A percentile compares a stretch with the other conserved stretches of the same genome.
These are phyloP conservation scores for Darksidea phi DNA, from an alignment of 495 filamentous ascomycete genomes.

Conservation along the genomic window DNA sequence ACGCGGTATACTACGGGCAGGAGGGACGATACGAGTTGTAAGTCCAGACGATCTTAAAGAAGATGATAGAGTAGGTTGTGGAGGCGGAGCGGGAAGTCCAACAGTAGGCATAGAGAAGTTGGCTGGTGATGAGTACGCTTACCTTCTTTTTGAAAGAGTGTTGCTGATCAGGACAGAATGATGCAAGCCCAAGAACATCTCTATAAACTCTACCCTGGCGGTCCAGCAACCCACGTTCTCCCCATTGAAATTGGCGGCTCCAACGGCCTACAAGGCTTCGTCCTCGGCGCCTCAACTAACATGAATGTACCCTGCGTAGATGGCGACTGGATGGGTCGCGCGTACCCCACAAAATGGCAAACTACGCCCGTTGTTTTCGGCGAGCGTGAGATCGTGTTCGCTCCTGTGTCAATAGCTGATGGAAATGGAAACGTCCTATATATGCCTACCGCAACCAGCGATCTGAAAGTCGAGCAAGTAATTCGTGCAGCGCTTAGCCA, in stretches of 20 bases:
- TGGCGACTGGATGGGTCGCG: constrained; percentile 58
- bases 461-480: constrained; percentile 38
- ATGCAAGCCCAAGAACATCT: constrained; percentile 50
- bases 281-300: constrained; percentile 50
- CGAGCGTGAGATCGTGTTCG: constrained; percentile 51
- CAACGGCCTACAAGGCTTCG: constrained; percentile 56
- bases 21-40: constrained; percentile 50
- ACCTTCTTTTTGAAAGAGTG: not conserved
- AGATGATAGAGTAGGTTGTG: constrained; percentile 48
- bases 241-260: constrained; percentile 56
- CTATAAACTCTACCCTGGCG: constrained; percentile 42
- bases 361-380: constrained; percentile 56
- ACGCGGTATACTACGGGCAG: constrained; percentile 48
- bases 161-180: constrained; percentile 36
- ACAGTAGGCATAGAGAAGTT: constrained; percentile 55
- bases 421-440: constrained; percentile 52
- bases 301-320: constrained; percentile 55
- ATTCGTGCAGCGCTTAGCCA: constrained; percentile 36
- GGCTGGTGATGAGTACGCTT: constrained; percentile 47
- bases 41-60: constrained; percentile 42
- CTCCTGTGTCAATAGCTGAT: constrained; percentile 37
- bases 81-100: constrained; percentile 51
- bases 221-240: constrained; percentile 31
- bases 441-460: constrained; percentile 43
- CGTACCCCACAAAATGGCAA: constrained; percentile 59